Evolutionary conservation across 2,329 filamentous ascomycete species (phyloP).

Genomic region (Ascosphaera apis): DNA sequence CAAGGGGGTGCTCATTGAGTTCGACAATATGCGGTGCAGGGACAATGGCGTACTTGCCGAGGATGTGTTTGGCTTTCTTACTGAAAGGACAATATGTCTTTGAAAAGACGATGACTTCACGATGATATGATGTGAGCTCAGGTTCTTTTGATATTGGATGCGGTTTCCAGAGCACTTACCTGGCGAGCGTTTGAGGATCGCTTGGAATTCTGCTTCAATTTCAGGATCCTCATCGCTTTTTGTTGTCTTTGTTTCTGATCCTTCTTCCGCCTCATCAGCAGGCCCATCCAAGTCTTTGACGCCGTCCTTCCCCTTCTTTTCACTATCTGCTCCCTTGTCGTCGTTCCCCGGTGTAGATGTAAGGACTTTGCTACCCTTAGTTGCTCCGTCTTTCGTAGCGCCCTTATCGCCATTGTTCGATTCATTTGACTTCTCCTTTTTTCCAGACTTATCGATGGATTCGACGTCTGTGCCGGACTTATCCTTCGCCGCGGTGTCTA

Average conservation of each 20-base stretch:
- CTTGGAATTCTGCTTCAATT: constrained; percentile 48
- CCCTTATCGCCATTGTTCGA: too few species aligned
- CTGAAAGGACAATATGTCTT: constrained; percentile 84
- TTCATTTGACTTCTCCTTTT: too few species aligned
- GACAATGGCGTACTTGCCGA: constrained; percentile 62
- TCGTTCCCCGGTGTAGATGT: constrained; percentile 10
- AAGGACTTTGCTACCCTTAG: too few species aligned
- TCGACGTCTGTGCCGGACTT: constrained; percentile 8
- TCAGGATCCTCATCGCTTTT: constrained; percentile 10
- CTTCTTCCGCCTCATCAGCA: constrained; percentile 17
- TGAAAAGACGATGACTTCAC: constrained; percentile 74
- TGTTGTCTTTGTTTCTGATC: constrained; percentile 15
- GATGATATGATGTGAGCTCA: not conserved
- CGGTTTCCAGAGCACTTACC: constrained; percentile 29
- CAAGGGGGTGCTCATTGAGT: constrained; percentile 61
- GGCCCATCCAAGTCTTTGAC: constrained; percentile 7
- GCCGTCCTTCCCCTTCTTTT: constrained; percentile 10
- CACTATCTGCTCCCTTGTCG: constrained; percentile 17
- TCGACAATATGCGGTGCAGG: constrained; percentile 76
- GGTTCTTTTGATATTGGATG: not conserved
- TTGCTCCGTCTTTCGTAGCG: too few species aligned
- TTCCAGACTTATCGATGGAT: too few species aligned
- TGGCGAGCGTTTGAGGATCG: constrained; percentile 62
- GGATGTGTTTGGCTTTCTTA: constrained; percentile 59
- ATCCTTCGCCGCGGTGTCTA: constrained; percentile 9